Percentiles rank a stretch among this genome's conserved stretches.
Conservation (phyloP, 2,329 filamentous ascomycete species). For the Lojkania enalia region DNA sequence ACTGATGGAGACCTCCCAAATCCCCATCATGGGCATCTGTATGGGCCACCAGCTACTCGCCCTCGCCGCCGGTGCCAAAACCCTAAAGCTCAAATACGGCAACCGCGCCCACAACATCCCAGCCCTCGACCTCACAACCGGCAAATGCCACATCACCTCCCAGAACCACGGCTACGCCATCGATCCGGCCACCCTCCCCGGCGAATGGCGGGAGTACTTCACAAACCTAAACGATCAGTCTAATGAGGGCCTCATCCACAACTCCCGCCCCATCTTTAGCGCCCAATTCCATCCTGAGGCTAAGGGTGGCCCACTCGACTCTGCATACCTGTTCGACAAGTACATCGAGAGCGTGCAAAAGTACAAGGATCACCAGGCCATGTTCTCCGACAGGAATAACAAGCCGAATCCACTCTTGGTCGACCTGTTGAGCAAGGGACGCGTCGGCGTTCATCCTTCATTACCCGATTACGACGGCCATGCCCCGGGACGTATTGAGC, state of each 20-base stretch:
- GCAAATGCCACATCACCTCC: constrained; percentile 96
- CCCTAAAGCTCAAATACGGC: constrained; percentile 98
- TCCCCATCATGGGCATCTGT: constrained; percentile 97
- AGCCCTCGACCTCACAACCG: constrained; percentile 88
- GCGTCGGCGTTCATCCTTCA: constrained; percentile 73
- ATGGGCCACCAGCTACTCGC: constrained; percentile 95
- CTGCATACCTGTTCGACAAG: constrained; percentile 93
- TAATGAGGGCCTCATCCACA: constrained; percentile 98
- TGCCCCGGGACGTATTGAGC: constrained; percentile 30
- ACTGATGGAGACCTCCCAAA: constrained; percentile 86
- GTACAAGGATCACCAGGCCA: constrained; percentile 82
- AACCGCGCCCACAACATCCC: constrained; percentile 99
- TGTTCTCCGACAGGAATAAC: constrained; percentile 78
- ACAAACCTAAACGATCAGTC: constrained; percentile 96
- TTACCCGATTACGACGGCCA: constrained; percentile 39
- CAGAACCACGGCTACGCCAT: constrained; percentile 99
- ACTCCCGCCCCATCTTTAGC: constrained; percentile 93
- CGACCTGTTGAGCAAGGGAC: constrained; percentile 89
- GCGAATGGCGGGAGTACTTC: constrained; percentile 97
- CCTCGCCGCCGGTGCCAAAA: constrained; percentile 82
- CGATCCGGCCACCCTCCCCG: constrained; percentile 77
- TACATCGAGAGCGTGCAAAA: constrained; percentile 87
- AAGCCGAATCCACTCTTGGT: constrained; percentile 84
- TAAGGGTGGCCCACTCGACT: constrained; percentile 95
- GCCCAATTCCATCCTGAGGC: constrained; percentile 99